A percentile compares a stretch with the other conserved stretches of the same genome.
These are phyloP conservation scores for Metschnikowia orientalis DNA, from an alignment of 805 yeast species.

Conservation along the genomic window DNA sequence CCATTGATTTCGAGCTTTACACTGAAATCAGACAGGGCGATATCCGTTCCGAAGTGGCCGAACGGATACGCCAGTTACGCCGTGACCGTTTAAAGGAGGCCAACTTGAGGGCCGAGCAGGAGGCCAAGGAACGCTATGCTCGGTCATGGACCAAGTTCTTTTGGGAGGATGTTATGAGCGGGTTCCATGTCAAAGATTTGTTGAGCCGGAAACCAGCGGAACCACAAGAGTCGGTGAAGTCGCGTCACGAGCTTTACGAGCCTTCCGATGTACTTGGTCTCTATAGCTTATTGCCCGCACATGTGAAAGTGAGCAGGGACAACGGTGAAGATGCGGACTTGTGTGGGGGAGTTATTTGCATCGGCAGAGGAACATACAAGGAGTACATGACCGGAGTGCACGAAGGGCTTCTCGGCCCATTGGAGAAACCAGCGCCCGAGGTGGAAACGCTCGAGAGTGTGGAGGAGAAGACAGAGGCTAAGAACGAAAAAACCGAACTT, in stretches of 20 bases:
- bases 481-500: slow-evolving; percentile 10
- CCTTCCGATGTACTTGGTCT: slow-evolving; percentile 55
- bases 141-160: slow-evolving; percentile 29
- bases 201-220: slow-evolving; percentile 15
- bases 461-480: slow-evolving; percentile 12
- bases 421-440: slow-evolving; percentile 44
- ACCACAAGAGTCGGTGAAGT: slow-evolving; percentile 23
- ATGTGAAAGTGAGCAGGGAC: slow-evolving; percentile 37
- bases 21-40: slow-evolving; percentile 86
- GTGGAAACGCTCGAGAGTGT: slow-evolving; percentile 12
- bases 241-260: slow-evolving; percentile 35
- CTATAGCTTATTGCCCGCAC: slow-evolving; percentile 30
- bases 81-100: slow-evolving; percentile 26
- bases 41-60: slow-evolving; percentile 77
- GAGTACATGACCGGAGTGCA: slow-evolving; percentile 89
- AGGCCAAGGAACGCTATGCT: slow-evolving; percentile 13
- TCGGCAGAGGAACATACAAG: slow-evolving; percentile 94
- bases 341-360: slow-evolving; percentile 83
- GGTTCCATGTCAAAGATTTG: not conserved
- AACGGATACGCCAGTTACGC: slow-evolving; percentile 69
- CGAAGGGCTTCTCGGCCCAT: slow-evolving; percentile 92
- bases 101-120: slow-evolving; percentile 4
- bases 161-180: slow-evolving; percentile 12
- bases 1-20: slow-evolving; percentile 74
- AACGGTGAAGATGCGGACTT: slow-evolving; percentile 35